A percentile compares a stretch with the other conserved stretches of the same genome.
phyloP scores from a whole-genome alignment of 306 rosid genomes.

The Begonia loranthoides region DNA sequence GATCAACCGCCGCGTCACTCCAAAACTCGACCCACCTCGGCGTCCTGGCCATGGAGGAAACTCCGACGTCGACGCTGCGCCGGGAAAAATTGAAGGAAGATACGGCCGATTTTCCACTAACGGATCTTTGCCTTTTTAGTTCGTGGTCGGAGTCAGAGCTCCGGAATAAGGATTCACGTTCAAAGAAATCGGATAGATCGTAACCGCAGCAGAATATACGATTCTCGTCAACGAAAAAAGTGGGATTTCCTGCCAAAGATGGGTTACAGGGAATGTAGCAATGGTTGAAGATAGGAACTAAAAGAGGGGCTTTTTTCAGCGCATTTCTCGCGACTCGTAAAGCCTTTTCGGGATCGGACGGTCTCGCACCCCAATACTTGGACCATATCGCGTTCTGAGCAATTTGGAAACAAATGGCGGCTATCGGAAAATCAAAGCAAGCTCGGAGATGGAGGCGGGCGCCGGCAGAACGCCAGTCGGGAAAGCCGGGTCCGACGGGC shows the following conservation, averaged over 20 bases:
- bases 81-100: conserved; percentile 49
- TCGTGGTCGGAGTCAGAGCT: conserved; percentile 39
- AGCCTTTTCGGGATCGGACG: conserved; percentile 79
- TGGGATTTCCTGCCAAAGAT: conserved; percentile 77
- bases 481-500: conserved; percentile 86
- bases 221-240: conserved; percentile 85
- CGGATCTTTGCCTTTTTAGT: conserved; percentile 58
- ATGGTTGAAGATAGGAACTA: conserved; percentile 89
- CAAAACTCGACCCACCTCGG: conserved; percentile 99
- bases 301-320: conserved; percentile 79
- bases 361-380: conserved; percentile 75
- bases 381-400: conserved; percentile 83
- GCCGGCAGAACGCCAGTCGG: conserved; percentile 74
- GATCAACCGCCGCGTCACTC: conserved; percentile 81
- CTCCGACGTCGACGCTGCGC: conserved; percentile 54
- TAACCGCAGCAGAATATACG: conserved; percentile 80
- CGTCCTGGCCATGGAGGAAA: conserved; percentile 41
- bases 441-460: conserved; percentile 80
- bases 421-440: conserved; percentile 81
- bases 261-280: conserved; percentile 98
- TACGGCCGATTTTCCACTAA: conserved; percentile 66
- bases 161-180: conserved; percentile 56
- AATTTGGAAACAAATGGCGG: conserved; percentile 91
- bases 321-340: conserved; percentile 63
- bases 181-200: conserved; percentile 90